Evolutionary conservation across 2,329 filamentous ascomycete genomes (phyloP), one percentile per base, ranked within the genome.

Genomic region (Neurospora sp.): DNA sequence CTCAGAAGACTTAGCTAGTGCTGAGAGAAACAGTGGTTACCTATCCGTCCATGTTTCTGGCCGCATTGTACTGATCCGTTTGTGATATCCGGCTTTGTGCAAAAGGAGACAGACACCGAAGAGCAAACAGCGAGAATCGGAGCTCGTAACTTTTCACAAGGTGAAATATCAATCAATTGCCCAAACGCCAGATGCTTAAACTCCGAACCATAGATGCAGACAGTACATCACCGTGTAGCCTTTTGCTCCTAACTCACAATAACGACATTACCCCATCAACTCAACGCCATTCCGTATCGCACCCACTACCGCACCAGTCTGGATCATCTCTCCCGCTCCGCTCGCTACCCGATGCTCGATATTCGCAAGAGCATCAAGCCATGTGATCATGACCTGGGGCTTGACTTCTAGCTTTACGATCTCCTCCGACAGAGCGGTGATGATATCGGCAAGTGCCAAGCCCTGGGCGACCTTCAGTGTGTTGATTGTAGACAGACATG

Each of bases 231-330:
- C 52, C 52, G 28, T 36, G 3, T 5, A 15, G 23, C 23, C 10
- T 62, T 17, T 33, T 52, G 6, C 46, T 52, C 28, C 4, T 28
- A 10, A 33, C 11, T 7, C 52, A 62, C 19, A 33, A 10, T 15
- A 17, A 23, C 46, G 6, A 28, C n/a, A 19, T 73, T 68, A 76
- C 8, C 73, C 76, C 80, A 82, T 83, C 75, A 98, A 81, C 79
- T 97, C 95, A 38, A 93, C 94, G 0, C 96, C 96, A 70, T 88
- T 91, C 72, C 96, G 86, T 58, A 99, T 88, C 5, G 97, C 92
- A 1, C 95, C 96, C 11, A 98, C 93, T 66, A 97, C 85, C 0
- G 94, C 96, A 7, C 96, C 95, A 0, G 96, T 98, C 83, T 99
- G 96, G 71, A 99, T 87, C 6, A 84, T 83, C 82, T 99, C 96